Evolutionary conservation across 192 early-diverging fungal genomes (phyloP), one percentile per base, ranked within the genome.

Genomic region (Coemansia javaensis): DNA sequence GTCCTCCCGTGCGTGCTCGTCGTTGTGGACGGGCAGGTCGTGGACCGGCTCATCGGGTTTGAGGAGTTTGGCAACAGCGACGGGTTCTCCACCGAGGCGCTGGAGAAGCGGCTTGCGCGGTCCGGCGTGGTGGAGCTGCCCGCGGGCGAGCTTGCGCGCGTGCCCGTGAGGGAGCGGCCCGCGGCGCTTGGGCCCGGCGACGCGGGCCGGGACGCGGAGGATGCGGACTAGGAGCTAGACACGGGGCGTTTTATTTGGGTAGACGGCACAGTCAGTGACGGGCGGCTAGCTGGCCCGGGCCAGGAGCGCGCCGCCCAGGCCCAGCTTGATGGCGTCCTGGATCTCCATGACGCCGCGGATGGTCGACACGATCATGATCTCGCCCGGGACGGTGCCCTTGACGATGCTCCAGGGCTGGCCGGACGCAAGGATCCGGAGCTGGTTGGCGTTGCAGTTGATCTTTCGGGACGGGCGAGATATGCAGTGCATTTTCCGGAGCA

Each of bases 51-150:
- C 27, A 72, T 95, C 50, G 96, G 96, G 0, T 98, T 98, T 78
- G 96, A 98, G 21, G 93, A 89, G 14, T 68, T 98, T 12, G 93
- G 91, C 16, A 90, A 88, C 52, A 82, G 71, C 7, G 96, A 98
- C 60, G 67, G 75, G 41, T 97, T 98, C 40, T 66, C 79, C 22
- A 95, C 93, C 1, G 63, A 81, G 14, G 44, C 73, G 21, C 68
- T 98, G 2, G 94, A 97, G 56, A 62, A 74, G 28, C 76, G 90
- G 32, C 67, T 85, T 22, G 67, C 67, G 15, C 77, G 79, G 41
- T 59, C 79, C 7, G 84, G 83, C 47, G 69, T 67, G 32, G 46
- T 83, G 35, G n/a, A 76, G 50, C 56, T 79, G 39, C 65, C 64
- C 9, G 50, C 45, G 15, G 65, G 72, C 23, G 60, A 63, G 22